phyloP scores from a whole-genome alignment of 176 grass and related monocot genomes.

The Aegilops sharonensis region DNA sequence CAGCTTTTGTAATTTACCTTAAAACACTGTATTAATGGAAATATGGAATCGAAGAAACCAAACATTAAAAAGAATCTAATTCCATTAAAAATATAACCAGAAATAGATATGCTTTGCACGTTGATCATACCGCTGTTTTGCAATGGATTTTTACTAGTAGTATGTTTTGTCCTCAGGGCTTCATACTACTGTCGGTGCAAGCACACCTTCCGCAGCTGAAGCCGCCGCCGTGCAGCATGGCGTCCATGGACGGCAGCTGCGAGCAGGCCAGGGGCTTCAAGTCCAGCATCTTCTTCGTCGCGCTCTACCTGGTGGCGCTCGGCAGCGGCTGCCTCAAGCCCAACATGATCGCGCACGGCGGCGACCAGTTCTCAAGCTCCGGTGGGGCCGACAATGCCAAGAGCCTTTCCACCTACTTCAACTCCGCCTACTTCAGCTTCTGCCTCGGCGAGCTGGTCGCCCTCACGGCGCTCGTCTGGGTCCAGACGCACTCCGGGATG shows the following conservation, averaged over 20 bases:
- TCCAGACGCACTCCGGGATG: slow-evolving; percentile 92
- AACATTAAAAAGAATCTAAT: background rate
- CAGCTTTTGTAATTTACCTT: background rate
- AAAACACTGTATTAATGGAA: background rate
- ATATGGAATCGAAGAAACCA: background rate
- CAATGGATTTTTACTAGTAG: background rate
- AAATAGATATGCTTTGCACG: background rate
- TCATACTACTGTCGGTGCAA: slow-evolving; percentile 87
- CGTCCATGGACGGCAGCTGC: slow-evolving; percentile 49
- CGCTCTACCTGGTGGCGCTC: slow-evolving; percentile 89
- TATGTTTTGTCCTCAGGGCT: slow-evolving; percentile 48
- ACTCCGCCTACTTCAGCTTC: slow-evolving; percentile 98
- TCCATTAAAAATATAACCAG: background rate
- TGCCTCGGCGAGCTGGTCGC: slow-evolving; percentile 85
- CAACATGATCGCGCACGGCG: slow-evolving; percentile 98
- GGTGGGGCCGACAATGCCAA: slow-evolving; percentile 34
- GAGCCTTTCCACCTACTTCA: slow-evolving; percentile 97
- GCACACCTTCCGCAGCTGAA: slow-evolving; percentile 94
- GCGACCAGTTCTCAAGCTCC: slow-evolving; percentile 58
- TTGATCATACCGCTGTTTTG: background rate
- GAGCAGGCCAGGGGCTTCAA: slow-evolving; percentile 62
- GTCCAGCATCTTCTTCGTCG: slow-evolving; percentile 67
- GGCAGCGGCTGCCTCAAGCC: slow-evolving; percentile 97
- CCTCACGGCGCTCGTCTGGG: slow-evolving; percentile 86
- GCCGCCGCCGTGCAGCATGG: slow-evolving; percentile 86